Percentiles rank a stretch among this genome's conserved stretches.
phyloP scores from a whole-genome alignment of 805 yeast genomes.

The Candida morakotiae region DNA sequence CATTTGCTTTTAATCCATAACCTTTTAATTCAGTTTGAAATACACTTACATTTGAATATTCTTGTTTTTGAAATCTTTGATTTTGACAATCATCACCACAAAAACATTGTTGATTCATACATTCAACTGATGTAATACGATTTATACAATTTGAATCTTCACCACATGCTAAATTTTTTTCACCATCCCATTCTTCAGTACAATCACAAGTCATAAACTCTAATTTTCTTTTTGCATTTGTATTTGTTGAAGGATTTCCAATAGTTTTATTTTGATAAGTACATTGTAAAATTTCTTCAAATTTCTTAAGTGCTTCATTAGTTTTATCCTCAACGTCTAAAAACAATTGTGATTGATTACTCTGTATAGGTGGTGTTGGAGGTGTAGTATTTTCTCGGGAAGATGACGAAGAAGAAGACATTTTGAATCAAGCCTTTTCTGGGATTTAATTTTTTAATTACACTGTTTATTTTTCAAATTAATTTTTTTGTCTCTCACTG shows the following conservation, averaged over 20 bases:
- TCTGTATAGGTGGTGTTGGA: conserved; percentile 3
- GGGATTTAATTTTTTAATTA: too few relatives aligned
- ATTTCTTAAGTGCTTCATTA: conserved; percentile 61
- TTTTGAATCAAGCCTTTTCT: background rate
- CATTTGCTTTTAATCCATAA: conserved; percentile 77
- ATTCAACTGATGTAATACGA: conserved; percentile 87
- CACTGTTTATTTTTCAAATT: background rate
- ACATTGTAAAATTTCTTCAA: conserved; percentile 53
- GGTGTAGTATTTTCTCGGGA: conserved; percentile 1
- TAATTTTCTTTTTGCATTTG: conserved; percentile 43
- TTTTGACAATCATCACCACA: conserved; percentile 83
- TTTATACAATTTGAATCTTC: conserved; percentile 88
- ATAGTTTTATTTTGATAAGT: conserved; percentile 56
- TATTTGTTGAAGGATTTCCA: conserved; percentile 54
- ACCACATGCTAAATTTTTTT: conserved; percentile 66
- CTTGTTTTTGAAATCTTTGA: conserved; percentile 78
- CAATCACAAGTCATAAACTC: conserved; percentile 94
- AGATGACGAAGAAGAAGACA: conserved; percentile 1
- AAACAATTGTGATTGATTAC: conserved; percentile 21
- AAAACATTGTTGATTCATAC: conserved; percentile 60
- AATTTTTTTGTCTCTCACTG: too few relatives aligned
- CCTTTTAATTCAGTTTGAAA: conserved; percentile 83
- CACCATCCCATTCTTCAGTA: conserved; percentile 43
- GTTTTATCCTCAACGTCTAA: conserved; percentile 53
- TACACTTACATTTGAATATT: conserved; percentile 77